Evolutionary conservation across 106 monocot genomes (phyloP).

Genomic region (Hemerocallis citrina): DNA sequence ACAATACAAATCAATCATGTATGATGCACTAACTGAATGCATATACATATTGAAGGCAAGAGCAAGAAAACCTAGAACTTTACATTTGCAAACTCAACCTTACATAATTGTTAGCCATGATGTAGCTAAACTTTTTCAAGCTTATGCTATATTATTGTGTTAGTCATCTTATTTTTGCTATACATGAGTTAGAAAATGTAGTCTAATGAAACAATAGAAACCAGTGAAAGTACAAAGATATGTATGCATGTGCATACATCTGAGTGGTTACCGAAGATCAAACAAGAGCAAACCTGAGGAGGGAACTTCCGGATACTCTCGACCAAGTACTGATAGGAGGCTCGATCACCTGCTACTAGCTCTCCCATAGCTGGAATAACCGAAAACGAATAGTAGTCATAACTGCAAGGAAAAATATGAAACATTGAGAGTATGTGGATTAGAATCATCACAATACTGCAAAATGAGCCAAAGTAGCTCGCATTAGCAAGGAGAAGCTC

Average conservation of each 20-base stretch:
- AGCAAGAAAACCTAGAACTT: too few relatives aligned
- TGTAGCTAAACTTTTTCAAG: too few relatives aligned
- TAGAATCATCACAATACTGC: not conserved
- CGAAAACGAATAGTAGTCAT: constrained; percentile 81
- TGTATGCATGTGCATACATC: not conserved
- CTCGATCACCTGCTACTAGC: constrained; percentile 72
- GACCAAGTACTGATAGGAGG: constrained; percentile 80
- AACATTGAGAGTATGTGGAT: not conserved
- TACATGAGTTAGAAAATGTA: not conserved
- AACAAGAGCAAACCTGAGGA: constrained; percentile 28
- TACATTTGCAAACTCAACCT: too few relatives aligned
- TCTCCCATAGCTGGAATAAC: constrained; percentile 81
- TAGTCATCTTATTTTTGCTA: too few relatives aligned
- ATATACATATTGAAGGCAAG: too few relatives aligned
- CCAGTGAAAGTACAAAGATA: not conserved
- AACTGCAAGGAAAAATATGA: constrained; percentile 27
- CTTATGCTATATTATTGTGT: too few relatives aligned
- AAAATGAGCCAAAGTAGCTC: not conserved
- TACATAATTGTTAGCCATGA: too few relatives aligned
- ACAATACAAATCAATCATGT: too few relatives aligned
- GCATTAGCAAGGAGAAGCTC: not conserved
- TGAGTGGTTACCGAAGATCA: not conserved
- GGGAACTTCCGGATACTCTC: constrained; percentile 90
- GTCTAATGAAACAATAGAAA: not conserved
- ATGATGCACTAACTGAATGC: too few relatives aligned